Evolutionary conservation across 1,139 yeast species (phyloP), one percentile per base, ranked within the genome.

Genomic region (Diutina sp.): DNA sequence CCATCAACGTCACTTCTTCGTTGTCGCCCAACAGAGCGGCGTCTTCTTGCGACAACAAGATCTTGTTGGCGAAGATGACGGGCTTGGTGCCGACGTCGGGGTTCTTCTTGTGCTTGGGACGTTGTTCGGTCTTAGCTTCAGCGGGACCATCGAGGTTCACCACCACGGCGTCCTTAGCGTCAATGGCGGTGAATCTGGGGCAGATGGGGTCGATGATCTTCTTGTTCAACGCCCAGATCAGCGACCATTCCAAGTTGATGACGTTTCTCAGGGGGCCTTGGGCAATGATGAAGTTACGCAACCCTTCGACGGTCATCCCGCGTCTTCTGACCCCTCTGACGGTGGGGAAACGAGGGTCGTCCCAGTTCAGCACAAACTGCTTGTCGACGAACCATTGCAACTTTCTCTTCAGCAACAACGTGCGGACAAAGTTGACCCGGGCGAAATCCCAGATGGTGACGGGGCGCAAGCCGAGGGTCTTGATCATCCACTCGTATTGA

Each of bases 291-390:
- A 91, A 93, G 77, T 87, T 87, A 72, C 93, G 84, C 71, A 93
- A 83, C 63, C 97, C 98, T 75, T 93, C 97, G 61, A 93, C 95
- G 53, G 97, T 85, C 98, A 93, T 93, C 78, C 99, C 99, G 78
- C 99, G 87, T 80, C 98, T 85, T 79, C 97, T 88, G 57, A 91
- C 97, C 77, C 98, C 98, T 74, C 97, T 85, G 51, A 91, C 96
- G 55, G 99, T 93, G 63, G 99, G 99, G 90, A 93, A 93, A 72
- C 99, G 83, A 65, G 99, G 98, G 73, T 93, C 99, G 68, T 91
- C 97, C 99, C 99, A 93, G 74, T 90, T 90, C 46, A 80, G 66
- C 59, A 93, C 99, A 64, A 85, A 79, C 48, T 81, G 76, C 70
- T 89, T 86, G 77, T 93, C 97, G 61, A 93, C 98, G 72, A 93